Percentiles rank a stretch among this genome's conserved stretches.
Evolutionary conservation across 208 protist species (phyloP).

Genomic region (Crithidia fasciculata): DNA sequence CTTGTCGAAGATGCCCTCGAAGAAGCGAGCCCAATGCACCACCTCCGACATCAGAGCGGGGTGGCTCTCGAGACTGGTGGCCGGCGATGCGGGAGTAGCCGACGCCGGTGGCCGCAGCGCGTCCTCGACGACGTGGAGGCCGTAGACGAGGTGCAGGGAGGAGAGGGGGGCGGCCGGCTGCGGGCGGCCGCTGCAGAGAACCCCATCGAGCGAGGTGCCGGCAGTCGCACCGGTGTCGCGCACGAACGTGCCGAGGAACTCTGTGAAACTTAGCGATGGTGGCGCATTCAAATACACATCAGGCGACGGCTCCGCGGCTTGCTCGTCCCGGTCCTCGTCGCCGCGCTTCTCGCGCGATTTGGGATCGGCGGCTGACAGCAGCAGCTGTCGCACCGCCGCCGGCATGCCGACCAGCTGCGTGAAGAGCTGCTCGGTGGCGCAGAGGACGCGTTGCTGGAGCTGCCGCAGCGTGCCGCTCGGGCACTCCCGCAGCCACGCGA

Average conservation of each 20-base stretch:
- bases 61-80: conserved; percentile 16
- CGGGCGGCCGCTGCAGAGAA: conserved; percentile 36
- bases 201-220: conserved; percentile 4
- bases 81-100: not conserved
- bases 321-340: not conserved
- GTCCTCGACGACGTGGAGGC: conserved; percentile 40
- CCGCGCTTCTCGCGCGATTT: not conserved
- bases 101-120: conserved; percentile 16
- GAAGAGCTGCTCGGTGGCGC: conserved; percentile 34
- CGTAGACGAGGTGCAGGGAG: conserved; percentile 45
- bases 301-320: not conserved
- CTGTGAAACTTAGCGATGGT: conserved; percentile 30
- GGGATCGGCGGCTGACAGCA: conserved; percentile 8
- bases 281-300: conserved; percentile 24
- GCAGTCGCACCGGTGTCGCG: not conserved
- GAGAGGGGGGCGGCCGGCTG: conserved; percentile 39
- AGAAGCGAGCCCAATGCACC: conserved; percentile 53
- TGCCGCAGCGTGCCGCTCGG: conserved; percentile 38
- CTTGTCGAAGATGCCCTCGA: conserved; percentile 43
- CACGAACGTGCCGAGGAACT: conserved; percentile 31
- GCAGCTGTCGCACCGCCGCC: conserved; percentile 14
- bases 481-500: conserved; percentile 49
- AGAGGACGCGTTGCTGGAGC: conserved; percentile 57
- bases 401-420: conserved; percentile 40
- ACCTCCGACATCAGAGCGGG: conserved; percentile 37